Evolutionary conservation across 306 rosid species (phyloP).

Genomic region (Ceratonia siliqua): DNA sequence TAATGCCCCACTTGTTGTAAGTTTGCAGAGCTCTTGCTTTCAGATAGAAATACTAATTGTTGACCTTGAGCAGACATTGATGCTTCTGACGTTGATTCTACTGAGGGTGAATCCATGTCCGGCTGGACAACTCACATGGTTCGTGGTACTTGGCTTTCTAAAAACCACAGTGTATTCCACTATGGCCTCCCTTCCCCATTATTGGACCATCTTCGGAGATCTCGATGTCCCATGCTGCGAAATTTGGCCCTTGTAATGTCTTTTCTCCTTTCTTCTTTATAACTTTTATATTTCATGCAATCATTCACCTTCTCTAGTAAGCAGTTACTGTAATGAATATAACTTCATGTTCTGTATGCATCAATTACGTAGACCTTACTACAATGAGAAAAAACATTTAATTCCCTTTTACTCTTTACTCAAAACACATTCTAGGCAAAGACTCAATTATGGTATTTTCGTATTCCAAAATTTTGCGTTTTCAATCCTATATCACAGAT

Average conservation of each 20-base stretch:
- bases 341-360: not conserved
- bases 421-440: not conserved
- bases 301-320: not conserved
- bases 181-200: conserved; percentile 80
- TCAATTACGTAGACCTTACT: conserved; percentile 20
- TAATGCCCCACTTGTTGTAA: conserved; percentile 27
- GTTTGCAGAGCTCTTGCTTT: conserved; percentile 35
- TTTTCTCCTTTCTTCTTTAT: conserved; percentile 12
- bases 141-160: conserved; percentile 81
- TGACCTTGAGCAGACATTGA: conserved; percentile 55
- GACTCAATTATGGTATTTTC: not conserved
- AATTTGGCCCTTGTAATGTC: conserved; percentile 55
- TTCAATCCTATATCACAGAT: not conserved
- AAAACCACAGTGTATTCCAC: conserved; percentile 50
- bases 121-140: conserved; percentile 68
- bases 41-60: conserved; percentile 20
- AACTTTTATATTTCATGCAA: not conserved
- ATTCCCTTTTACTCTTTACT: not conserved
- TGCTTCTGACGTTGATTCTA: conserved; percentile 38
- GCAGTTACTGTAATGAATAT: not conserved
- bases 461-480: not conserved
- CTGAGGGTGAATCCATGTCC: conserved; percentile 38
- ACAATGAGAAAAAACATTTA: conserved; percentile 2
- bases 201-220: conserved; percentile 66
- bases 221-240: conserved; percentile 42